Base-by-base conservation (phyloP, 441 rosid genomes). In the Pelargonium cotyledonis region DNA sequence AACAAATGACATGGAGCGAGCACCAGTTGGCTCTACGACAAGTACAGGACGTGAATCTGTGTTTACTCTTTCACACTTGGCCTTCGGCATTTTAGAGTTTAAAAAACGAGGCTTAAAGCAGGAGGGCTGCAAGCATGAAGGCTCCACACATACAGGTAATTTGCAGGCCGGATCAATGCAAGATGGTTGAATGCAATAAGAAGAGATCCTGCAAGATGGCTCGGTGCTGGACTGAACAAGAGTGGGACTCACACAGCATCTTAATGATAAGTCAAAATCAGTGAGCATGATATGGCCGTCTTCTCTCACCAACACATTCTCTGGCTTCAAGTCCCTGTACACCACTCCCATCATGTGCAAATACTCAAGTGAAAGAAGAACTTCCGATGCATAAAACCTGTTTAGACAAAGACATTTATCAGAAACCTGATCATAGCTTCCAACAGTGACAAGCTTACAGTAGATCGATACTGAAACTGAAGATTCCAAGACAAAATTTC, bases 271-370 rank as follows among this genome's bases (percentile, higher is more conserved):
- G 72, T 95, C 99, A 55, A 95, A 95, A 74, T 95, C 99, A 3
- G 99, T 88, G 41, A 95, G 99, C 99, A 95, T 95, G 73, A 94
- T 90, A 75, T 95, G 97, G 70, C 99, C 99, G 1, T 95, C 99
- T 65, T 95, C 99, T 66, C 99, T 91, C 47, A 91, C 97, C 15
- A 95, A 80, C 77, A 95, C 96, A 71, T 95, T 95, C 84, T 95
- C 99, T 1, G 99, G 97, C 69, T 95, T 95, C 58, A 51, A 89
- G 31, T 26, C 31, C 31, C 31, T 26, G 3, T 26, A 26, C 31
- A 26, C 31, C 31, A 26, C 95, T 61, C 99, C 99, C 16, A 94
- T 94, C 99, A 94, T 91, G 79, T 95, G 97, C 68, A 95, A 94
- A 83, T 95, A 95, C 80, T 95, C 99, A 0, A 95, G 91, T 0